Conservation (phyloP, 192 early-diverging fungal species). For the Coemansia sp. region DNA sequence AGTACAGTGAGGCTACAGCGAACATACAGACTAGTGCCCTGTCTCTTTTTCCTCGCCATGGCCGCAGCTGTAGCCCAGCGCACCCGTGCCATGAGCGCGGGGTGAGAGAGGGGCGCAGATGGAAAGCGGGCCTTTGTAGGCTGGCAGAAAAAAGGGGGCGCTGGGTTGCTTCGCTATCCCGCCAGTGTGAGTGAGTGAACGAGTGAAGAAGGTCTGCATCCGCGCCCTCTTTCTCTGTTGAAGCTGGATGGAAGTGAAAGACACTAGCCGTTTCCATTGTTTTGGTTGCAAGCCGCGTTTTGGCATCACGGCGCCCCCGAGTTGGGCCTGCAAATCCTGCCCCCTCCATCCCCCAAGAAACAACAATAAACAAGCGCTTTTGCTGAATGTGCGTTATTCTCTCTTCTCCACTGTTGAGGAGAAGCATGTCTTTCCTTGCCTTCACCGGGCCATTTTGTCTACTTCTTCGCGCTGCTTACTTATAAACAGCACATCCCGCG, state of each 20-base stretch:
- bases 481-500: background rate
- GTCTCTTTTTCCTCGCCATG: too few relatives aligned
- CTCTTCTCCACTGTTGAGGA: background rate
- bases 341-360: too few relatives aligned
- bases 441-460: background rate
- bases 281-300: too few relatives aligned
- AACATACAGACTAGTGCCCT: too few relatives aligned
- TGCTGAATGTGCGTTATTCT: background rate
- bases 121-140: background rate
- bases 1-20: background rate
- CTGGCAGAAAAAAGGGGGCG: background rate
- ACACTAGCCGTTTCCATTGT: too few relatives aligned
- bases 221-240: too few relatives aligned
- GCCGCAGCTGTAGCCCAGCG: background rate
- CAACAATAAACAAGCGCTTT: background rate
- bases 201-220: too few relatives aligned
- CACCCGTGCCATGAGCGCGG: background rate
- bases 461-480: background rate
- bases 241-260: too few relatives aligned
- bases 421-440: background rate
- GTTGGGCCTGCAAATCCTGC: too few relatives aligned
- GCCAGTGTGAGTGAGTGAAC: too few relatives aligned
- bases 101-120: background rate
- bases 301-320: too few relatives aligned
- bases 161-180: too few relatives aligned